These are phyloP conservation scores for Rhizopogon vinicolor DNA, from an alignment of 768 basidiomycete genomes.

Conservation along the genomic window DNA sequence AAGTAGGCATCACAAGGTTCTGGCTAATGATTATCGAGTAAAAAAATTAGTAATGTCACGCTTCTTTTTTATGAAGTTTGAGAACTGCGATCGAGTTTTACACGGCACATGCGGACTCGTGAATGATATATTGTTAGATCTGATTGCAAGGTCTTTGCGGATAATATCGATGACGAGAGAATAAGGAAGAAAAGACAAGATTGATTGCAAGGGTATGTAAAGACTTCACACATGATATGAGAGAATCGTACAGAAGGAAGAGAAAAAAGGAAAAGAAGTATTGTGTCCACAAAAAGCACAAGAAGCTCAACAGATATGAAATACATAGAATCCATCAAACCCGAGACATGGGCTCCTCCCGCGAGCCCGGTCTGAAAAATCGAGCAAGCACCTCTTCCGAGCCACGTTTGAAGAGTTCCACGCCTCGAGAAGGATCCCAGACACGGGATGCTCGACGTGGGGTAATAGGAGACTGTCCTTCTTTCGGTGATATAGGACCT, in stretches of 20 bases:
- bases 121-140: neutral
- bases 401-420: constrained; percentile 81
- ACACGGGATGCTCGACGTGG: constrained; percentile 52
- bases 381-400: constrained; percentile 84
- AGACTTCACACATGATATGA: neutral
- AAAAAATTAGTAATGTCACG: neutral
- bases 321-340: neutral
- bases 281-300: neutral
- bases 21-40: neutral
- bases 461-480: constrained; percentile 29
- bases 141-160: too few relatives aligned
- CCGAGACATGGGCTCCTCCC: constrained; percentile 45
- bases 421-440: constrained; percentile 83
- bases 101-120: neutral
- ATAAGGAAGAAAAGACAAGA: neutral
- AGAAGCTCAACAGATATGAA: neutral
- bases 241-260: neutral
- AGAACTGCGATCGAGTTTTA: neutral
- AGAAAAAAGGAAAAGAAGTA: neutral
- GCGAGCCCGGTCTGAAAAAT: constrained; percentile 76
- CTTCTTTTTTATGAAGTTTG: neutral
- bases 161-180: too few relatives aligned
- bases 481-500: constrained; percentile 48
- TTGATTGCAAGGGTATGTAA: neutral
- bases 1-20: neutral